Evolutionary conservation across 176 grass and related monocot species (phyloP).

Genomic region (Thalia dealbata): DNA sequence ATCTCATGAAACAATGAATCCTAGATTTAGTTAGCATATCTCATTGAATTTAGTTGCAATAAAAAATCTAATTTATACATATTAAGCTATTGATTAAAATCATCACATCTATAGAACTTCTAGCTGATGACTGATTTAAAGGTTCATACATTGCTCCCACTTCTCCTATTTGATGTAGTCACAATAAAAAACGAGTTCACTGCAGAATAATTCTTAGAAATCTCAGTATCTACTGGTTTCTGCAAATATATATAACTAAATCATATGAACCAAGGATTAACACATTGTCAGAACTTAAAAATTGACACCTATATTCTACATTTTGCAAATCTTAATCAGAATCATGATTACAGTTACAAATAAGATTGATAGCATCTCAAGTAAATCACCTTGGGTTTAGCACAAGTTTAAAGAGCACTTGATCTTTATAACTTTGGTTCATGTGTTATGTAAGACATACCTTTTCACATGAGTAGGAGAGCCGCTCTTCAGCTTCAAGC

Average conservation of each 20-base stretch:
- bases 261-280: not conserved
- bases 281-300: not conserved
- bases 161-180: not conserved
- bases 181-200: not conserved
- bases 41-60: not conserved
- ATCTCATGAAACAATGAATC: not conserved
- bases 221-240: not conserved
- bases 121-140: not conserved
- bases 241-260: not conserved
- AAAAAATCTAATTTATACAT: not conserved
- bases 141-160: not conserved
- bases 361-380: not conserved
- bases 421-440: not conserved
- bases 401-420: not conserved
- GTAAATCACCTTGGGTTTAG: not conserved
- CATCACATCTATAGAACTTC: not conserved
- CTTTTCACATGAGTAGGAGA: slow-evolving; percentile 98
- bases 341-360: not conserved
- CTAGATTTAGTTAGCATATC: not conserved
- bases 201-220: not conserved
- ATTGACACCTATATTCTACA: not conserved
- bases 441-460: slow-evolving; percentile 22
- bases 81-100: not conserved
- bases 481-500: slow-evolving; percentile 84
- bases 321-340: not conserved